These are phyloP conservation scores for Hygrocybe punicea DNA, from an alignment of 768 basidiomycete genomes.

Conservation along the genomic window DNA sequence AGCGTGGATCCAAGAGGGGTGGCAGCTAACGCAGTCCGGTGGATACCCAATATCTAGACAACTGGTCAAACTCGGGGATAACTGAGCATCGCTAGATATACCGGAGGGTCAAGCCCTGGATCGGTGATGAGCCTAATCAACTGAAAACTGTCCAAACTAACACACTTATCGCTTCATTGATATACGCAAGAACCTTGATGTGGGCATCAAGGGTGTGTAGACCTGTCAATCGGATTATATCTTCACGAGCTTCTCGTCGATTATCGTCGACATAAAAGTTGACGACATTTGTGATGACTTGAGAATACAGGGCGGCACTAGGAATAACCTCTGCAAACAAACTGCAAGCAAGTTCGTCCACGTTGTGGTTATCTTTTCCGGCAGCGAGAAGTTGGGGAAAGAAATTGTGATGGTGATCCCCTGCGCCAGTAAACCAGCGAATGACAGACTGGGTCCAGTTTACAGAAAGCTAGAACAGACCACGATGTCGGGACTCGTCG, in stretches of 20 bases:
- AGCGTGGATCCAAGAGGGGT: conserved; percentile 23
- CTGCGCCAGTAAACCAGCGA: conserved; percentile 13
- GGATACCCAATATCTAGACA: conserved; percentile 40
- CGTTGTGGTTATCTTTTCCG: conserved; percentile 15
- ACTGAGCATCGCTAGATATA: conserved; percentile 9
- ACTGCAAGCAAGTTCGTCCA: conserved; percentile 42
- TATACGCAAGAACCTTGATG: conserved; percentile 39
- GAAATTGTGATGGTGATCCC: conserved; percentile 30
- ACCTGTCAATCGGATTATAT: conserved; percentile 38
- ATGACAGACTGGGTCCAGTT: conserved; percentile 14
- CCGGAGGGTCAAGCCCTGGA: conserved; percentile 35
- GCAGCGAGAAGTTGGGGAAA: conserved; percentile 27
- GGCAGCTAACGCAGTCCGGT: conserved; percentile 35
- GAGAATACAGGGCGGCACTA: conserved; percentile 53
- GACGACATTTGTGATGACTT: conserved; percentile 53
- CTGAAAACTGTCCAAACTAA: not conserved
- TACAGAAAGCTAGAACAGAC: conserved; percentile 6
- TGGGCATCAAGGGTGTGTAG: conserved; percentile 22
- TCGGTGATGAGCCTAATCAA: not conserved
- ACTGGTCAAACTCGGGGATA: conserved; percentile 3
- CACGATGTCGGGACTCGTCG: not conserved
- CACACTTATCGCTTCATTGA: conserved; percentile 48
- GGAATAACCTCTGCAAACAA: conserved; percentile 55
- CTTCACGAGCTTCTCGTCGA: conserved; percentile 33
- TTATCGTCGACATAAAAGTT: conserved; percentile 54